Evolutionary conservation across 352 stramenopile species (phyloP).

Genomic region (Blastocystis sp.): DNA sequence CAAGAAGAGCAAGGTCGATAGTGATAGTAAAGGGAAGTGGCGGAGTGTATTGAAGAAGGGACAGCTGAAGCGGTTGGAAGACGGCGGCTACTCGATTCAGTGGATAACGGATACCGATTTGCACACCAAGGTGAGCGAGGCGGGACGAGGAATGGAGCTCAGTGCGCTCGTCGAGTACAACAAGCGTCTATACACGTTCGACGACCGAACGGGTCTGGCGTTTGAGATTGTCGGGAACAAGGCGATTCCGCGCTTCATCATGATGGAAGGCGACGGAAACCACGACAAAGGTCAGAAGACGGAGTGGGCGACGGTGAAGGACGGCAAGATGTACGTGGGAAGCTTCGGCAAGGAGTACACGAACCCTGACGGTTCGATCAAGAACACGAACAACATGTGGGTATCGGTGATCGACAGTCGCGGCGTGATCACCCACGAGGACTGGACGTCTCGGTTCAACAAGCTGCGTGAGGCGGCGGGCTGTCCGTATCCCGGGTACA

Average conservation of each 20-base stretch:
- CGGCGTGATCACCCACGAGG: constrained; percentile 70
- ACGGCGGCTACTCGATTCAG: constrained; percentile 63
- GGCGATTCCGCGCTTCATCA: constrained; percentile 81
- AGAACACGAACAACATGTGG: constrained; percentile 91
- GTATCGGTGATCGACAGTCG: constrained; percentile 76
- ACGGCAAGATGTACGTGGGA: constrained; percentile 87
- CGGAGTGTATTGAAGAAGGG: constrained; percentile 78
- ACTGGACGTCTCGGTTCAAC: constrained; percentile 83
- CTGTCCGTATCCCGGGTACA: constrained; percentile 77
- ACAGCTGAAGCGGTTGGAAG: constrained; percentile 68
- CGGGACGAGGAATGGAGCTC: constrained; percentile 84
- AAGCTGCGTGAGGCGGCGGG: constrained; percentile 77
- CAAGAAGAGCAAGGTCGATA: constrained; percentile 76
- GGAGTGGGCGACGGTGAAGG: constrained; percentile 95
- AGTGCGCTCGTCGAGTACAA: constrained; percentile 79
- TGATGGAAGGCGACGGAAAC: constrained; percentile 88
- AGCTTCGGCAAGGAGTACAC: constrained; percentile 86
- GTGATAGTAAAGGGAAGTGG: constrained; percentile 78
- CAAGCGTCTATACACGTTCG: constrained; percentile 82
- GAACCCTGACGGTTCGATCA: constrained; percentile 75
- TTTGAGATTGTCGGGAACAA: constrained; percentile 79
- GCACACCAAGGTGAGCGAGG: constrained; percentile 76
- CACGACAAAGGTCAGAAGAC: constrained; percentile 94
- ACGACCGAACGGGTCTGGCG: constrained; percentile 94
- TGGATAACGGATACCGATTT: constrained; percentile 61